Evolutionary conservation across 352 stramenopile genomes (phyloP), one percentile per base, ranked within the genome.

Genomic region (Plasmopara viticola): DNA sequence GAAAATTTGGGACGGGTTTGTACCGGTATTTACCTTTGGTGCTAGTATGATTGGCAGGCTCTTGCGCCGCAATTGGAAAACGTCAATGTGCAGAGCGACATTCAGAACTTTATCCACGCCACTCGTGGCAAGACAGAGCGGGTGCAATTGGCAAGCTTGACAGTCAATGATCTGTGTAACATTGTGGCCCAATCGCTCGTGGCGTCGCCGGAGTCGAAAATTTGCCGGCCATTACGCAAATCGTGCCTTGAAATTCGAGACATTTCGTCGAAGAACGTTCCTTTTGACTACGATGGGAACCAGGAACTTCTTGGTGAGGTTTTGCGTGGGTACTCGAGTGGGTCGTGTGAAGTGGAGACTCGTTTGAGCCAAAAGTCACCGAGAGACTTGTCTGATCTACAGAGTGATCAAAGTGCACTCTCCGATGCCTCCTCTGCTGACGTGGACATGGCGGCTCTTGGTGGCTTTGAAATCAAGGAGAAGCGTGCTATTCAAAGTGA

Each of bases 1-100:
- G 12, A 1, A 30, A 14, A 30, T 5, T 44, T 17, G 37, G 9
- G 28, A 29, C 37, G 13, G 14, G 20, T 44, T 25, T 44, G 10
- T 25, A 29, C 12, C 10, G 28, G 9, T 38, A 20, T 37, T 46
- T n/a, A 46, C 25, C 13, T 51, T 12, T 38, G 5, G 63, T 44
- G 13, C 6, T 48, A 92, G 82, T 94, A 94, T 49, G 83, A 94
- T 29, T 94, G 80, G 78, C 83, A 94, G 45, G 86, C 90, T 52
- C 67, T 86, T 45, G 78, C 80, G 6, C 64, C 58, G 31, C 83
- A 79, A 44, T 78, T 94, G 38, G 80, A 91, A 42, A 78, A 66
- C 42, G 72, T 91, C 13, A 68, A 89, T 53, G 70, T 79, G 29
- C 76, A 90, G 59, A 58, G 57, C 29, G 74, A 91, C 48, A 80